These are phyloP conservation scores for Silene noctiflora DNA, from an alignment of 179 eudicot species.

Conservation along the genomic window DNA sequence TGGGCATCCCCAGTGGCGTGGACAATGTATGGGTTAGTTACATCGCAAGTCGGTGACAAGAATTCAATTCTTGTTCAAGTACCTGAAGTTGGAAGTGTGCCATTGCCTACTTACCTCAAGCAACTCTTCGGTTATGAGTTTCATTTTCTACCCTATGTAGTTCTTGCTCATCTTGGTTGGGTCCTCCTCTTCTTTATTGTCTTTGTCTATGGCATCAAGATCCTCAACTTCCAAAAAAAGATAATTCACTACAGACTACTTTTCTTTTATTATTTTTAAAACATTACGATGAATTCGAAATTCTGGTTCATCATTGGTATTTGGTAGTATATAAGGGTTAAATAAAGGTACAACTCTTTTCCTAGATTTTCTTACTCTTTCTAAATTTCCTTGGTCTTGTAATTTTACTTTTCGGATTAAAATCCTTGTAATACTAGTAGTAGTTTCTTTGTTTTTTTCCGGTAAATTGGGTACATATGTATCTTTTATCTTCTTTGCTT, in stretches of 20 bases:
- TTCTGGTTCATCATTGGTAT: too few relatives aligned
- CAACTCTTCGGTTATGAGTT: constrained; percentile 38
- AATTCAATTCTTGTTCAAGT: constrained; percentile 26
- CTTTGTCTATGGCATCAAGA: constrained; percentile 58
- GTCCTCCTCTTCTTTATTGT: constrained; percentile 48
- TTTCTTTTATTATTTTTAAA: too few relatives aligned
- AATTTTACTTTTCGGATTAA: too few relatives aligned
- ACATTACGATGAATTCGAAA: too few relatives aligned
- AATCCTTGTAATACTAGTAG: too few relatives aligned
- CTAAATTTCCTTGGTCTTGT: too few relatives aligned
- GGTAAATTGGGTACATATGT: too few relatives aligned
- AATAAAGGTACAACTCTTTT: too few relatives aligned
- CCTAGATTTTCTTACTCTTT: too few relatives aligned
- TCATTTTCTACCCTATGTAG: constrained; percentile 51
- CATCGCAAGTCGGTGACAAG: constrained; percentile 71
- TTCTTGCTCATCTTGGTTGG: constrained; percentile 55
- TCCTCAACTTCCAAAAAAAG: constrained; percentile 59
- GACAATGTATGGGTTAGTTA: constrained; percentile 74
- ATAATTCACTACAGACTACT: constrained; percentile 9
- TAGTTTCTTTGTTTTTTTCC: too few relatives aligned
- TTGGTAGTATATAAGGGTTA: too few relatives aligned
- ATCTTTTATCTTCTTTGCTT: too few relatives aligned
- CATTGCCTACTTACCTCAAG: constrained; percentile 36
- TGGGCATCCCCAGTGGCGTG: constrained; percentile 84
- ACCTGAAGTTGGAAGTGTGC: constrained; percentile 32